These are phyloP conservation scores for Coemansia sp. DNA, from an alignment of 192 early-diverging fungal genomes.

Conservation along the genomic window DNA sequence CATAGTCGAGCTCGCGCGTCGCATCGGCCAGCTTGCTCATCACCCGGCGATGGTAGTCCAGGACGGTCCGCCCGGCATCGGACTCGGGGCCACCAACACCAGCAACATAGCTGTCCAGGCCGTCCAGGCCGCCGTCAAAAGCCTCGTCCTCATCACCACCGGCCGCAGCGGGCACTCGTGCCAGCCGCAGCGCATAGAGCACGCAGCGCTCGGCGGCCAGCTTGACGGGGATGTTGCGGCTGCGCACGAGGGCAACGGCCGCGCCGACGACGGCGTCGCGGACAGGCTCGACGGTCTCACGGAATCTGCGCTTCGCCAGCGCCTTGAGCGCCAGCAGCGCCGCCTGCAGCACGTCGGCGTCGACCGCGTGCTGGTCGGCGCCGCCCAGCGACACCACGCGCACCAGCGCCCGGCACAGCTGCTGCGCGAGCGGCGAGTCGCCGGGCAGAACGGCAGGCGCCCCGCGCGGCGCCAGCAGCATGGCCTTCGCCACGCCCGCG, in stretches of 20 bases:
- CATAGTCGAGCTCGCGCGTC: conserved; percentile 49
- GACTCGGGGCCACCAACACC: conserved; percentile 54
- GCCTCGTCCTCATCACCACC: too few species aligned
- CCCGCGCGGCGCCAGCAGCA: conserved; percentile 7
- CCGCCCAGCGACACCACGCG: conserved; percentile 16
- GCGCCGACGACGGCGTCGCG: conserved; percentile 62
- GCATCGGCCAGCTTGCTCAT: conserved; percentile 46
- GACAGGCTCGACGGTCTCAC: conserved; percentile 51
- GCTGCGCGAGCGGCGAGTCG: not conserved
- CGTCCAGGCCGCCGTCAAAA: conserved; percentile 32
- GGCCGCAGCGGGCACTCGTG: conserved; percentile 11
- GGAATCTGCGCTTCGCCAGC: conserved; percentile 56
- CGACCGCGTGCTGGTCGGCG: not conserved
- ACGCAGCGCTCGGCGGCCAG: conserved; percentile 82
- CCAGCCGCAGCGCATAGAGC: conserved; percentile 69
- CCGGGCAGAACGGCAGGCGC: not conserved
- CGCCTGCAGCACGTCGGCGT: conserved; percentile 42
- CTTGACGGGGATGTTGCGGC: conserved; percentile 82
- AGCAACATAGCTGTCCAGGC: conserved; percentile 43
- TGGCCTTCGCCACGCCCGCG: conserved; percentile 26
- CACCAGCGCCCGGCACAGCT: conserved; percentile 24
- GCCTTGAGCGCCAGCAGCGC: conserved; percentile 61
- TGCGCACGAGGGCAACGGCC: conserved; percentile 73
- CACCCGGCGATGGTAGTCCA: conserved; percentile 66
- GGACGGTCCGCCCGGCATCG: conserved; percentile 48